phyloP scores from a whole-genome alignment of 495 filamentous ascomycete species.

The Evansstolkia leycettana region DNA sequence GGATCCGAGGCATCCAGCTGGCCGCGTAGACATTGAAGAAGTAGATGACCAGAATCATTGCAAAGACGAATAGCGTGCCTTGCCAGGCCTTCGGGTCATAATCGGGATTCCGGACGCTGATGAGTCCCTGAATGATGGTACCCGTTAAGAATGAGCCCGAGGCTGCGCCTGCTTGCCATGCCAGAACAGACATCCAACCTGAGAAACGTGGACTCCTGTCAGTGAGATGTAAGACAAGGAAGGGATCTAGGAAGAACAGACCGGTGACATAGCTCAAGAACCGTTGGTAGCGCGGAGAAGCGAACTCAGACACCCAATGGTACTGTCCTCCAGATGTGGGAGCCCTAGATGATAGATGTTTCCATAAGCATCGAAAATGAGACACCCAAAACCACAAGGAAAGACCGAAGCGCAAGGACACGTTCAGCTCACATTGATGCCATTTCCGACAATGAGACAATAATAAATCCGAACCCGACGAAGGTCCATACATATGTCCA shows the following conservation, averaged over 20 bases:
- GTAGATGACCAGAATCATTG: conserved; percentile 24
- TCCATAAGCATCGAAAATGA: background rate
- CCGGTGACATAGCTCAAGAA: conserved; percentile 35
- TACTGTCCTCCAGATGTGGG: conserved; percentile 32
- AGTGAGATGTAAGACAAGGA: background rate
- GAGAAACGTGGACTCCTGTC: too few species aligned
- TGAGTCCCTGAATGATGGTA: conserved; percentile 33
- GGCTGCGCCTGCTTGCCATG: conserved; percentile 27
- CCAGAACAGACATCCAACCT: conserved; percentile 34
- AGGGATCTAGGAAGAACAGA: background rate
- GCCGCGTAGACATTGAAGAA: conserved; percentile 8
- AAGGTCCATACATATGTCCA: conserved; percentile 15
- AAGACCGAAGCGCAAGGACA: background rate
- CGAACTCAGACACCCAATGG: conserved; percentile 39
- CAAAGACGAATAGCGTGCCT: conserved; percentile 32
- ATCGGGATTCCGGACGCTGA: conserved; percentile 20
- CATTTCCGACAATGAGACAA: conserved; percentile 22
- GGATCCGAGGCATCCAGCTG: conserved; percentile 20
- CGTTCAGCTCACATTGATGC: conserved; percentile 16
- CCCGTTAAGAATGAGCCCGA: conserved; percentile 29
- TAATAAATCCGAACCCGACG: conserved; percentile 12
- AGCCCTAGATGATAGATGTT: conserved; percentile 6
- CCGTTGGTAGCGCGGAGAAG: conserved; percentile 24
- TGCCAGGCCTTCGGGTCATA: conserved; percentile 29
- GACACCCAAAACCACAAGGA: background rate